Base-by-base conservation (phyloP, 164 flowering plant genomes). In the Nymphaea thermarum region DNA sequence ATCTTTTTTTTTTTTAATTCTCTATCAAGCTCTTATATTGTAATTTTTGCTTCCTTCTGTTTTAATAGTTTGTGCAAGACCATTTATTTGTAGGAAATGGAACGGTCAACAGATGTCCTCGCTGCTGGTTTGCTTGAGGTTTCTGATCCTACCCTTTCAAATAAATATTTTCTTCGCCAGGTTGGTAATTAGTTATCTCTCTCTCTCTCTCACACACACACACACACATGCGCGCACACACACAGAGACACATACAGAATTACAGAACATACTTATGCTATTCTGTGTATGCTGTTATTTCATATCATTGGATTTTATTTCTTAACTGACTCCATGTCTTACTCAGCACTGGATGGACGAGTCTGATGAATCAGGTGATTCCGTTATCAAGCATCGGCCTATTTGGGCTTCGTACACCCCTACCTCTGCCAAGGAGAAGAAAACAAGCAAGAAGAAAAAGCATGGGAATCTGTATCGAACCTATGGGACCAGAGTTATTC, bases 91-190 rank as follows among this genome's bases (percentile, higher is more conserved):
- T 81, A 94, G 99, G 99, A 94, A 77, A 91, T 94, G 99, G 98
- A 90, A 74, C 83, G 94, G 42, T 94, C 99, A 67, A 88, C 92
- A 67, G 99, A 94, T 79, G 90, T 91, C 67, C 96, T 94, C 71
- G 98, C 99, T 72, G 99, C 98, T 7, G 99, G 99, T 73, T 77
- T 94, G 67, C 88, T 94, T 77, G 99, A 94, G 71, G 80, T 94
- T 80, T 84, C 99, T 59, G 92, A 90, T 73, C 98, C 98, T 68
- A 77, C 91, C 64, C 90, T 94, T 73, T 87, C 96, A 17, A 82
- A 81, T 75, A 90, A 85, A 84, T 94, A 77, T 80, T 94, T 82
- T 80, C 85, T 88, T 68, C 92, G 89, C 73, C 97, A 94, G 98
- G 98, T 94, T 67, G 55, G 85, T 80, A 43, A 41, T 15, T 36